Evolutionary conservation across 176 grass and related monocot species (phyloP), one percentile per base, ranked within the genome.

Genomic region (Triticum aestivum): DNA sequence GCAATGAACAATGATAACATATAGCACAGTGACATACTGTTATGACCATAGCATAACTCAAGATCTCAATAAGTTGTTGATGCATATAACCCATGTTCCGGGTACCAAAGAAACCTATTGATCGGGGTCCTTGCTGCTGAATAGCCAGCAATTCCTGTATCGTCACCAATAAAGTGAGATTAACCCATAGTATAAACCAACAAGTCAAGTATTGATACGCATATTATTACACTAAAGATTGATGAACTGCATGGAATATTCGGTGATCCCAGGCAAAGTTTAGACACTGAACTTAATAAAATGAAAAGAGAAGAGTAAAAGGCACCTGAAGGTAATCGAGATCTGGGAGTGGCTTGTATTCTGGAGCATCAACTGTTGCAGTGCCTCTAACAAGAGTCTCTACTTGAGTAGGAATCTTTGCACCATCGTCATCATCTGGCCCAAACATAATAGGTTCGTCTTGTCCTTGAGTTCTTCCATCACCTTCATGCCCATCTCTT

Each of bases 41-140:
- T 93, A 99, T 99, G 72, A 99, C 90, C 97, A 99, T 99, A 21
- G 97, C 94, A 90, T 99, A 99, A 84, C 97, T 99, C 34, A 97
- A 87, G 90, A 99, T 99, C 89, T 99, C 97, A 81, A 99, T 99
- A 81, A 99, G 97, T 77, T 99, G 94, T 79, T 99, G 97, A 78
- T 99, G 97, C 94, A 99, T 99, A 66, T 82, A 99, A 8, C 97
- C 97, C 97, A 99, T 97, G 75, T 99, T 97, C 67, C 92, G 94
- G 18, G 97, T 99, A 67, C 97, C 97, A 76, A 99, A 99, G 83
- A 99, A 99, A 73, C 94, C 94, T 83, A 99, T 99, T 69, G 92
- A 86, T 45, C 97, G 85, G 14, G 97, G 94, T 62, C 97, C 97
- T 94, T 97, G 90, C 78, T 99, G 97, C 81, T 99, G 97, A 90